Base-by-base conservation (phyloP, 2,329 filamentous ascomycete genomes). In the Bipolaris bicolor region DNA sequence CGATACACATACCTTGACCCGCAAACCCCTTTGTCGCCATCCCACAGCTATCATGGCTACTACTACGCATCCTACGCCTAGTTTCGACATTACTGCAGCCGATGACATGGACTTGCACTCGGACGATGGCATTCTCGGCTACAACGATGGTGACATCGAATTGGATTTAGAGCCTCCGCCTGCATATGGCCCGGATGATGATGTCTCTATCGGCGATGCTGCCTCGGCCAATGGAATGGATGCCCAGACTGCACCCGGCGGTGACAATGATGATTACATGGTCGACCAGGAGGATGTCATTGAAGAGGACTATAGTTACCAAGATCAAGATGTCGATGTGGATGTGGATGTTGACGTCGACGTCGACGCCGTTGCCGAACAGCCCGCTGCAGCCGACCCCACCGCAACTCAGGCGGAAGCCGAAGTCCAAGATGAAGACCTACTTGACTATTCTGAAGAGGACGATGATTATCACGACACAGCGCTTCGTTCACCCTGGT, bases 91-190 rank as follows among this genome's bases (percentile, higher is more conserved):
- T 2, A 66, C 77, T 29, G 74, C 73, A 3, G 73, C 76, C 52
- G 78, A 78, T 48, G 80, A 80, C 53, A 86, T 86, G 84, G 83
- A 86, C 61, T 78, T 88, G 67, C 78, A 83, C 66, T 78, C 82
- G 40, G 79, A 81, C 22, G 67, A 74, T 55, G 80, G 74, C 34
- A 51, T 24, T 36, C 64, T 77, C 45, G 73, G 72, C 41, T 80
- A 83, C 51, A 79, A 78, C 49, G 82, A 86, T 53, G 83, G 84
- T 52, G 84, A 86, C 56, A 85, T 88, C 58, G 86, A 88, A 63
- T 79, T 88, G 58, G 85, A 86, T 63, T 82, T 58, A 76, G 73
- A 70, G 11, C 62, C 68, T 29, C 62, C 64, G 50, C 63, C 61
- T 13, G 49, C 56, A 9, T 43, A 58, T 7, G 15, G 44, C 5